Percentiles rank a stretch among this genome's conserved stretches.
Evolutionary conservation across 2,329 filamentous ascomycete genomes (phyloP).

Genomic region (Ophioceras dolichostomum): DNA sequence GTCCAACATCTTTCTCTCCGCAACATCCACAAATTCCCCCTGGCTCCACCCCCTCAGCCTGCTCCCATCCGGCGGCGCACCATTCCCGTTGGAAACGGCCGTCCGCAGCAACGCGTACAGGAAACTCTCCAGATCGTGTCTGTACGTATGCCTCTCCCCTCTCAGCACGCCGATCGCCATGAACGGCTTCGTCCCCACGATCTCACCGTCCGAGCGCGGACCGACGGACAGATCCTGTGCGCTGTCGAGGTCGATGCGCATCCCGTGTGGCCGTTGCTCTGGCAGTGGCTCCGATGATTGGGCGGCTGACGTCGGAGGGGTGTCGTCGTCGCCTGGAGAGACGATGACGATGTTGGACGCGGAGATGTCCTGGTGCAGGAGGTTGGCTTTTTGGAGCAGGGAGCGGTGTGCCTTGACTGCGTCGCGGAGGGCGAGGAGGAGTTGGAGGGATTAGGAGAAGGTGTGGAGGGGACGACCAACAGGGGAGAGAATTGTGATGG

Average conservation of each 20-base stretch:
- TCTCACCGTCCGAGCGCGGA: neutral
- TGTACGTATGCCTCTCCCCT: constrained; percentile 14
- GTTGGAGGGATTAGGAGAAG: constrained; percentile 16
- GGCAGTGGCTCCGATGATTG: too few relatives aligned
- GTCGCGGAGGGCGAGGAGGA: constrained; percentile 20
- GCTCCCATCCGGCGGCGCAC: neutral
- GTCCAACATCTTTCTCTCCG: neutral
- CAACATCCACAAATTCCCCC: neutral
- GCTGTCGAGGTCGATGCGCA: constrained; percentile 23
- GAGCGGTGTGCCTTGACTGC: constrained; percentile 22
- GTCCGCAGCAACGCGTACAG: constrained; percentile 3
- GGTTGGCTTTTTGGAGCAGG: constrained; percentile 17
- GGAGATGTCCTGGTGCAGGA: constrained; percentile 24
- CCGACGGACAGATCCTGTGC: constrained; percentile 17
- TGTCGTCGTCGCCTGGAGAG: too few relatives aligned
- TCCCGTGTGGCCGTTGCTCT: constrained; percentile 16
- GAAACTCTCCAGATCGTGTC: constrained; percentile 9
- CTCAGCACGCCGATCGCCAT: constrained; percentile 2
- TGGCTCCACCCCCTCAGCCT: neutral
- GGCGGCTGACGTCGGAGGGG: too few relatives aligned
- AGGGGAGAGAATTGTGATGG: neutral
- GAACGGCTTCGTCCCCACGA: neutral
- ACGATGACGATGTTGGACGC: constrained; percentile 24
- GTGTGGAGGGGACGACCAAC: constrained; percentile 12
- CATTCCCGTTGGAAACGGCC: neutral